These are phyloP conservation scores for Aspergillus wentii DNA, from an alignment of 495 filamentous ascomycete species.

Conservation along the genomic window DNA sequence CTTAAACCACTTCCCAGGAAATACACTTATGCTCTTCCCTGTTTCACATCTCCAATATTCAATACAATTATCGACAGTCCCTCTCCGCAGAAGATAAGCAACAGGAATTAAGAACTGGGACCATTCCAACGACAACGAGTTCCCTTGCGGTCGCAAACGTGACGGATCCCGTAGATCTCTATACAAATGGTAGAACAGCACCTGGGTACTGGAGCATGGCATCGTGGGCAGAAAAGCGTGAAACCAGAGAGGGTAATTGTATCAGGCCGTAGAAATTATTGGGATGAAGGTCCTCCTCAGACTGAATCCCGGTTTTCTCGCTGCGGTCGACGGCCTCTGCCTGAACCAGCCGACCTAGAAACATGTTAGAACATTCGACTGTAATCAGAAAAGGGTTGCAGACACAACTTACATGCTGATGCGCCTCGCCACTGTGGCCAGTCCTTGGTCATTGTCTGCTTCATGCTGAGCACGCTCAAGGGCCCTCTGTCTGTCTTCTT, in stretches of 20 bases:
- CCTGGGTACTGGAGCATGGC: background rate
- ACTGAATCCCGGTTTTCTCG: slow-evolving; percentile 25
- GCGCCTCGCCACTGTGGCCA: slow-evolving; percentile 79
- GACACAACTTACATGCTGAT: slow-evolving; percentile 83
- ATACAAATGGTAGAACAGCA: background rate
- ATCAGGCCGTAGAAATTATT: too few species aligned
- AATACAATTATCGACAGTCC: slow-evolving; percentile 14
- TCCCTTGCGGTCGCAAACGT: too few species aligned
- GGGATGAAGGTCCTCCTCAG: too few species aligned
- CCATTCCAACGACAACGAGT: background rate
- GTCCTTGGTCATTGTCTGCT: slow-evolving; percentile 83
- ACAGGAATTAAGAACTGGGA: slow-evolving; percentile 1
- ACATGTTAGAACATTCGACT: background rate
- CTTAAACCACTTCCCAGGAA: slow-evolving; percentile 16
- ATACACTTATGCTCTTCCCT: slow-evolving; percentile 12
- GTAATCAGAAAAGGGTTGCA: background rate
- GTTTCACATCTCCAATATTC: slow-evolving; percentile 12
- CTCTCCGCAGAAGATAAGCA: slow-evolving; percentile 6
- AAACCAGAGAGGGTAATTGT: too few species aligned
- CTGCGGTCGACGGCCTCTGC: slow-evolving; percentile 30
- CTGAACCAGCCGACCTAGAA: slow-evolving; percentile 34
- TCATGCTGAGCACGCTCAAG: slow-evolving; percentile 78
- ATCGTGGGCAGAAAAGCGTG: background rate
- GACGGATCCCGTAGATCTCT: background rate
- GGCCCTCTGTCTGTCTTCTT: slow-evolving; percentile 74